Percentiles rank a stretch among this genome's conserved stretches.
phyloP scores from a whole-genome alignment of 306 rosid species.

The Oxytropis ochrocephala region DNA sequence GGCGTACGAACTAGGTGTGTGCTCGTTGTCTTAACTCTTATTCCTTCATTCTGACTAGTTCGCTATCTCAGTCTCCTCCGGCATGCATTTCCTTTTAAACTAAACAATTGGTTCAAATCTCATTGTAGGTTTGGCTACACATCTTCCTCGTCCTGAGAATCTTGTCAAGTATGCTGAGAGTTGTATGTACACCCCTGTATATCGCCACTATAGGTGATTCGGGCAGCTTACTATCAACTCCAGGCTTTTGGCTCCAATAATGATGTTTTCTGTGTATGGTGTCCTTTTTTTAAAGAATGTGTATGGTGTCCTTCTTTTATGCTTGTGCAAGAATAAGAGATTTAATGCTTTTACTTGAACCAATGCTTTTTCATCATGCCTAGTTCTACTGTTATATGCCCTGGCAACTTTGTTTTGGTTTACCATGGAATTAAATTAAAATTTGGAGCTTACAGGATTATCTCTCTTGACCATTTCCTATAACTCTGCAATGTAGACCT shows the following conservation, averaged over 20 bases:
- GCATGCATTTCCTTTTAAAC: not conserved
- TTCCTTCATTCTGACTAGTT: not conserved
- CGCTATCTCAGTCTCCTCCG: not conserved
- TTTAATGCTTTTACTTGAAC: conserved; percentile 2
- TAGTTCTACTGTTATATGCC: not conserved
- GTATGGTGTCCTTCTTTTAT: conserved; percentile 7
- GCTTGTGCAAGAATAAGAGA: not conserved
- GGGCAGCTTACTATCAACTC: not conserved
- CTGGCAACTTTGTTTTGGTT: not conserved
- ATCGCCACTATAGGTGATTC: conserved; percentile 63
- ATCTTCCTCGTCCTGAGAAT: conserved; percentile 75
- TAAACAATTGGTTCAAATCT: not conserved
- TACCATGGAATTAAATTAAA: too few relatives aligned
- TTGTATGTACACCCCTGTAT: conserved; percentile 79
- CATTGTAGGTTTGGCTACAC: conserved; percentile 70
- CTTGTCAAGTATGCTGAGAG: conserved; percentile 82
- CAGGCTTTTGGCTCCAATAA: not conserved
- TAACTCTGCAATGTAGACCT: conserved; percentile 95
- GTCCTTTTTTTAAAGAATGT: conserved; percentile 2
- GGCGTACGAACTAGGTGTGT: conserved; percentile 79
- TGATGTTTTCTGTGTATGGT: conserved; percentile 5
- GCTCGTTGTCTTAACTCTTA: not conserved
- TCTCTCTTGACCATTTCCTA: conserved; percentile 79
- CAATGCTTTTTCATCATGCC: not conserved
- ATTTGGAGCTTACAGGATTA: conserved; percentile 64